Base-by-base conservation (phyloP, 2,329 filamentous ascomycete species). In the Botrytis squamosa region DNA sequence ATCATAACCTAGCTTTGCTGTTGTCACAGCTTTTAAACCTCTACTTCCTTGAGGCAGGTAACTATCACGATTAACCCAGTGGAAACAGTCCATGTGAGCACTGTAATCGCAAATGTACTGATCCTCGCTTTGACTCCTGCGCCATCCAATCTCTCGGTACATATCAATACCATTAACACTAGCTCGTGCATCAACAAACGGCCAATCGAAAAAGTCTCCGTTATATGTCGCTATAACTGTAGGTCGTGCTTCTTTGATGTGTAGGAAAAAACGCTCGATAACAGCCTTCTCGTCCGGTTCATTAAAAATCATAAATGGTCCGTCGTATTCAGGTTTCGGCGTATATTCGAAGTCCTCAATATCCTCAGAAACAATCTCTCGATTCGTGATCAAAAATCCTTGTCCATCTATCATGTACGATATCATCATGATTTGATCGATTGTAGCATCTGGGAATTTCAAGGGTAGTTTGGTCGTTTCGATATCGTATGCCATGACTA, bases 191-290 rank as follows among this genome's bases (percentile, higher is more conserved):
- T 99, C 96, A 38, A 99, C 94, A 81, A 97, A 99, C 0, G 96
- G 95, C 96, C 96, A 99, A 91, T 99, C 96, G 90, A 99, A 99
- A 82, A 99, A 99, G 85, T 99, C 96, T 85, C 96, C 96, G 93
- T 99, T 99, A 87, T 99, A 99, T n/a, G 96, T 99, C 52, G 97
- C 95, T 82, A 99, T 99, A 73, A 99, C 95, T 0, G 95, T 98
- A 0, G 96, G 96, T 74, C 92, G 90, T 0, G 94, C 94, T 82
- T 97, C 94, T 80, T 99, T 98, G 83, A 99, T 92, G 82, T 98
- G 96, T 59, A 93, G 86, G 80, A 99, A 98, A 84, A 99, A 99
- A 25, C 96, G 88, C 81, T 98, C 95, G 36, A 99, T 86, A 3
- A 97, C 82, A 0, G 87, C 89, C 82, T 96, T 96, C 83, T 99